These are phyloP conservation scores for Penicillium cataractarum DNA, from an alignment of 495 filamentous ascomycete species.

Conservation along the genomic window DNA sequence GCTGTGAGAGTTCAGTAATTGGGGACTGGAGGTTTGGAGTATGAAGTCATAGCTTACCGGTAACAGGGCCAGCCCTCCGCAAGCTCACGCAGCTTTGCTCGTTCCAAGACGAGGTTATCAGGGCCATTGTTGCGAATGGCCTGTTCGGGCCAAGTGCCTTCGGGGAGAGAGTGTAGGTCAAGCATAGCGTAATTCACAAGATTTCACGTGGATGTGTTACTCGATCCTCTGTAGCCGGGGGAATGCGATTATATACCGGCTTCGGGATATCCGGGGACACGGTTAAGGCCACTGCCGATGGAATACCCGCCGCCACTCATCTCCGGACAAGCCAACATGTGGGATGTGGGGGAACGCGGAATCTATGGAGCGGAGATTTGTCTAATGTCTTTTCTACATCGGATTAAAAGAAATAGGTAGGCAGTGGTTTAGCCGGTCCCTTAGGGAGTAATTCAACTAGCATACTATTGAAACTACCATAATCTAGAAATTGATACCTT, in stretches of 20 bases:
- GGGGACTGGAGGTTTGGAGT: not conserved
- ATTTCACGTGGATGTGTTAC: not conserved
- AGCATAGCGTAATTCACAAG: constrained; percentile 19
- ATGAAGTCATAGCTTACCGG: constrained; percentile 29
- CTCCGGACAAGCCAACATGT: not conserved
- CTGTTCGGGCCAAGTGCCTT: constrained; percentile 30
- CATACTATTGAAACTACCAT: not conserved
- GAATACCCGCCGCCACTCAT: not conserved
- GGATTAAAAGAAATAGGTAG: not conserved
- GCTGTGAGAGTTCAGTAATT: constrained; percentile 2
- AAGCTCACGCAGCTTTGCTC: constrained; percentile 61
- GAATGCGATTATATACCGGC: not conserved
- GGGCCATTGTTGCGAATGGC: constrained; percentile 61
- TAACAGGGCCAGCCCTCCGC: constrained; percentile 71
- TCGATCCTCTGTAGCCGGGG: not conserved
- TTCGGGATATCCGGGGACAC: constrained; percentile 5
- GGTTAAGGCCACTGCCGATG: constrained; percentile 21
- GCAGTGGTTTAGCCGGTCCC: not conserved
- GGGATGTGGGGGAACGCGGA: not conserved
- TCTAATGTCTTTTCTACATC: not conserved
- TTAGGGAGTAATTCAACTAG: not conserved
- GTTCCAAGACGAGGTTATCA: constrained; percentile 49
- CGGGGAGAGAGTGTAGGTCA: constrained; percentile 35
- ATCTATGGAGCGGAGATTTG: not conserved
- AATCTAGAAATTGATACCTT: constrained; percentile 33